These are phyloP conservation scores for Bryoerythrophyllum caledonicum DNA, from an alignment of 225 moss, liverwort and hornwort genomes.

Conservation along the genomic window DNA sequence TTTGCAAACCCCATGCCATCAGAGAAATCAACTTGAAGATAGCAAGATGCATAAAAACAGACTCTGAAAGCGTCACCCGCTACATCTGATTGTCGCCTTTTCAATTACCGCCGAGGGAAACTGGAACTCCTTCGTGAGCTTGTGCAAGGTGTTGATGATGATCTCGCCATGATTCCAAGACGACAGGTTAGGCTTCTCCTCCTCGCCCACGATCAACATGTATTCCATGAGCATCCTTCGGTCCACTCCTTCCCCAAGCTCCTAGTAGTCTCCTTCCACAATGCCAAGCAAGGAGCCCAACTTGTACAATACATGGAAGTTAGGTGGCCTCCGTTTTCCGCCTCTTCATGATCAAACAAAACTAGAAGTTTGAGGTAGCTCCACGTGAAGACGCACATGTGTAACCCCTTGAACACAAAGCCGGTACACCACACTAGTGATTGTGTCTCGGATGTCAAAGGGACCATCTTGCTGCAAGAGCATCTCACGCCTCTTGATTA, in stretches of 20 bases:
- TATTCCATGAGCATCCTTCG: constrained; percentile 52
- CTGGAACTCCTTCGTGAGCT: constrained; percentile 41
- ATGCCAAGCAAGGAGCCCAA: constrained; percentile 33
- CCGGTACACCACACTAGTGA: no score
- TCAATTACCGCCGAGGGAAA: constrained; percentile 40
- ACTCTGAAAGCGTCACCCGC: constrained; percentile 23
- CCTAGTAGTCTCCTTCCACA: constrained; percentile 38
- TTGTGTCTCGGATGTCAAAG: no score
- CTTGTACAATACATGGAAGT: constrained; percentile 32
- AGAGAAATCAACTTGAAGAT: not conserved
- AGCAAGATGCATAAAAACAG: not conserved
- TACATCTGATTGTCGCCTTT: constrained; percentile 43
- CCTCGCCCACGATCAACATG: constrained; percentile 40
- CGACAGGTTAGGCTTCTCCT: not conserved
- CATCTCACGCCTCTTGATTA: no score
- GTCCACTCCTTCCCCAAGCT: constrained; percentile 46
- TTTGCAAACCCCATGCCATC: no score
- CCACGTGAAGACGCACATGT: not conserved
- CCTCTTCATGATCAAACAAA: constrained; percentile 25
- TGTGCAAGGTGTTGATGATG: constrained; percentile 37
- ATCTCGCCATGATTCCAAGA: not conserved
- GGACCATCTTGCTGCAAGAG: no score
- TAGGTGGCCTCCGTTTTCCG: constrained; percentile 20
- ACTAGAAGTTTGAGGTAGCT: no score
- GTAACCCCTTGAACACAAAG: not conserved